Evolutionary conservation across 106 monocot genomes (phyloP).

Genomic region (Dioscorea alata): DNA sequence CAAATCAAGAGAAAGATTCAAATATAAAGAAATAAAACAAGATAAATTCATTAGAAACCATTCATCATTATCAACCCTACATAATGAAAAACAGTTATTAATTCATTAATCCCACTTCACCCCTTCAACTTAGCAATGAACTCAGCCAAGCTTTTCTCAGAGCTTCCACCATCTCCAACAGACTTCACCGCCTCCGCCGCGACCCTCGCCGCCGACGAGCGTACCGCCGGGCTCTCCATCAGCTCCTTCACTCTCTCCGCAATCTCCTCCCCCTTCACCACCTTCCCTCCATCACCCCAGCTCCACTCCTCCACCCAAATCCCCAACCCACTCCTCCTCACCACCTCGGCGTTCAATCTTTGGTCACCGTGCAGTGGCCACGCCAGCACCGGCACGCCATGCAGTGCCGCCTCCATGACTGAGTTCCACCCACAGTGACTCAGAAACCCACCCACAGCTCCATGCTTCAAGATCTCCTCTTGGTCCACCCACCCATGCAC

Average conservation of each 20-base stretch:
- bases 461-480: slow-evolving; percentile 7
- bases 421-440: slow-evolving; percentile 35
- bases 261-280: slow-evolving; percentile 37
- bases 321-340: background rate
- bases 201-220: slow-evolving; percentile 5
- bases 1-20: no score
- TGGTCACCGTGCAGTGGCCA: slow-evolving; percentile 12
- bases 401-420: slow-evolving; percentile 2
- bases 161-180: slow-evolving; percentile 25
- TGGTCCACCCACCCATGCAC: slow-evolving; percentile 14
- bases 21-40: no score
- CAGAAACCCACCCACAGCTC: slow-evolving; percentile 14
- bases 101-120: background rate
- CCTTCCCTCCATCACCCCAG: slow-evolving; percentile 37
- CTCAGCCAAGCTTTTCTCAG: slow-evolving; percentile 5
- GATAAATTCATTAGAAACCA: no score
- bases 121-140: slow-evolving; percentile 14
- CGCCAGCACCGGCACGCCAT: slow-evolving; percentile 2
- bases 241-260: slow-evolving; percentile 25
- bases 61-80: background rate
- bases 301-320: slow-evolving; percentile 42
- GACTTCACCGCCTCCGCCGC: slow-evolving; percentile 12
- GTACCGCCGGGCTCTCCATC: slow-evolving; percentile 23
- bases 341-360: background rate
- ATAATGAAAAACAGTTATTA: no score